These are phyloP conservation scores for Thinopyrum obtusiflorum DNA, from an alignment of 202 grass and related monocot species.

Conservation along the genomic window DNA sequence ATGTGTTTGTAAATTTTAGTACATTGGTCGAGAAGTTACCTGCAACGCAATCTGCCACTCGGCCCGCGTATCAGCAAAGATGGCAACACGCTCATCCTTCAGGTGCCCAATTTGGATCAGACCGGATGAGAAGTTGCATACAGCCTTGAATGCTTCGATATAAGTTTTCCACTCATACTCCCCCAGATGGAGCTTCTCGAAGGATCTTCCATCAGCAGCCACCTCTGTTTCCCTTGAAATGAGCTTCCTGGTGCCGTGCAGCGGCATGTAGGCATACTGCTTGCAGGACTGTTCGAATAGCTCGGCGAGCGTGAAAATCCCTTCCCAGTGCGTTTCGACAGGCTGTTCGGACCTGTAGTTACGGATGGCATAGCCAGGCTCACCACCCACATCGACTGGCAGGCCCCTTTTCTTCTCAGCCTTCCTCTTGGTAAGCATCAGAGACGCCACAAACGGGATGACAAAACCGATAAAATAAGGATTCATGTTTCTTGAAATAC, in stretches of 20 bases:
- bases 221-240: slow-evolving; percentile 59
- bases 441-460: slow-evolving; percentile 53
- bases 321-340: slow-evolving; percentile 72
- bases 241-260: slow-evolving; percentile 77
- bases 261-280: slow-evolving; percentile 54
- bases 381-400: slow-evolving; percentile 53
- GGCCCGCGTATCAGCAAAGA: slow-evolving; percentile 84
- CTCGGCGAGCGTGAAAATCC: slow-evolving; percentile 69
- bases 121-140: slow-evolving; percentile 77
- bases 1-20: background rate
- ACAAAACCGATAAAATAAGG: slow-evolving; percentile 65
- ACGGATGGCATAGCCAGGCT: slow-evolving; percentile 55
- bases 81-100: slow-evolving; percentile 64
- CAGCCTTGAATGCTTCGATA: slow-evolving; percentile 65
- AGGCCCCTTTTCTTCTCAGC: slow-evolving; percentile 69
- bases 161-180: slow-evolving; percentile 86
- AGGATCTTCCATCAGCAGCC: slow-evolving; percentile 60
- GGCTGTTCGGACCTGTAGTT: slow-evolving; percentile 59
- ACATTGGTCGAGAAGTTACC: slow-evolving; percentile 39
- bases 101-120: slow-evolving; percentile 63
- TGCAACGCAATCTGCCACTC: slow-evolving; percentile 96
- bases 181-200: slow-evolving; percentile 94
- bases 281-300: slow-evolving; percentile 85
- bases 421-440: slow-evolving; percentile 60
- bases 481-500: slow-evolving; percentile 46